Conservation (phyloP, 805 yeast genomes). For the Myxozyma geophila region DNA sequence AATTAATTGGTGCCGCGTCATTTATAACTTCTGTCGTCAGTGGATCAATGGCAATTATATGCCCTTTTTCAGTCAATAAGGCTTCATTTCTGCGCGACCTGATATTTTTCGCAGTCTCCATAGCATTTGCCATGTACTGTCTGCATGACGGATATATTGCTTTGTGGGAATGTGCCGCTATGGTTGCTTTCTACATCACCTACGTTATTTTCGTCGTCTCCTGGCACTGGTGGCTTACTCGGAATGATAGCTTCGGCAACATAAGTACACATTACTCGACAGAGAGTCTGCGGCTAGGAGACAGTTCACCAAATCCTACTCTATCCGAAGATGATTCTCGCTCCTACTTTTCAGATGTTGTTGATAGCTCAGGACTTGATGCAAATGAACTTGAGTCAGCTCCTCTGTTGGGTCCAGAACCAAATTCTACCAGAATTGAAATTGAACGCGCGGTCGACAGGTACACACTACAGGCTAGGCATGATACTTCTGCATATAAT, state of each 20-base stretch:
- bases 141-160: constrained; percentile 62
- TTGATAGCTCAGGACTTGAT: constrained; percentile 18
- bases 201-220: constrained; percentile 60
- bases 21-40: constrained; percentile 79
- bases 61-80: constrained; percentile 62
- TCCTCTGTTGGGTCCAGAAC: constrained; percentile 12
- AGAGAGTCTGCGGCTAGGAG: not conserved
- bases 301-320: not conserved
- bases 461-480: constrained; percentile 7
- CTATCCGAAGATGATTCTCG: constrained; percentile 1
- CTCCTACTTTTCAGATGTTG: constrained; percentile 24
- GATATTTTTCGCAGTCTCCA: constrained; percentile 57
- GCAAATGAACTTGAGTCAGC: constrained; percentile 16
- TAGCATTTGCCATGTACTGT: constrained; percentile 49
- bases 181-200: constrained; percentile 59
- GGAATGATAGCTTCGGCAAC: not conserved
- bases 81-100: constrained; percentile 63
- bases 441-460: constrained; percentile 24
- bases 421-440: constrained; percentile 16
- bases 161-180: constrained; percentile 58
- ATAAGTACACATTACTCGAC: not conserved
- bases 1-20: constrained; percentile 86
- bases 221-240: constrained; percentile 49
- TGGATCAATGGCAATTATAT: constrained; percentile 73
- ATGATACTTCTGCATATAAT: not conserved